Evolutionary conservation across 495 filamentous ascomycete genomes (phyloP).

Genomic region (Talaromyces nanjingensis): DNA sequence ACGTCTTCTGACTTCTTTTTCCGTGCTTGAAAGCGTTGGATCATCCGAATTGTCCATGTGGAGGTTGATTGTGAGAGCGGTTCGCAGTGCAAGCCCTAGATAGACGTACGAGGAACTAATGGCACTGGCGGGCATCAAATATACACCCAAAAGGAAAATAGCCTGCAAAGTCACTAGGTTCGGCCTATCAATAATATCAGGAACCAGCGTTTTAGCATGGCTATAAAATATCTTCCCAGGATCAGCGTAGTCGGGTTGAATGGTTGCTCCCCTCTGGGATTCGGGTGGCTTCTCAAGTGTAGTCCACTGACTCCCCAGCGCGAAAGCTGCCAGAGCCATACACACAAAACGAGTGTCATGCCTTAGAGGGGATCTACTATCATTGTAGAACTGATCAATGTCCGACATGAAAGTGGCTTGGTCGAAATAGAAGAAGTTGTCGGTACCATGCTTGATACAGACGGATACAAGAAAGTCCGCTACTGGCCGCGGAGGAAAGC

Average conservation of each 20-base stretch:
- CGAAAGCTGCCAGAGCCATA: conserved; percentile 14
- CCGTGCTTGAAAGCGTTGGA: neutral
- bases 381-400: conserved; percentile 16
- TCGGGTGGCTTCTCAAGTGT: neutral
- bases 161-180: conserved; percentile 19
- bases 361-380: neutral
- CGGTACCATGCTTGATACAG: conserved; percentile 18
- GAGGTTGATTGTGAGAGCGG: conserved; percentile 45
- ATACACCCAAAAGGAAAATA: conserved; percentile 17
- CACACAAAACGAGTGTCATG: neutral
- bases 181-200: conserved; percentile 17
- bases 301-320: conserved; percentile 21
- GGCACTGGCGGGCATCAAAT: conserved; percentile 19
- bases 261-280: neutral
- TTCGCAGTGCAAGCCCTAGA: conserved; percentile 41
- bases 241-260: conserved; percentile 1
- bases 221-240: conserved; percentile 14
- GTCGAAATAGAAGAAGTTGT: conserved; percentile 22
- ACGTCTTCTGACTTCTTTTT: conserved; percentile 15
- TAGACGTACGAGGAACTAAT: conserved; percentile 20
- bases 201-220: conserved; percentile 15
- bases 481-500: conserved; percentile 16
- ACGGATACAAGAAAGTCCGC: conserved; percentile 18
- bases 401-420: conserved; percentile 16
- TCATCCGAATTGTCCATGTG: conserved; percentile 19